These are phyloP conservation scores for Aspergillus indologenus DNA, from an alignment of 495 filamentous ascomycete species.

Conservation along the genomic window DNA sequence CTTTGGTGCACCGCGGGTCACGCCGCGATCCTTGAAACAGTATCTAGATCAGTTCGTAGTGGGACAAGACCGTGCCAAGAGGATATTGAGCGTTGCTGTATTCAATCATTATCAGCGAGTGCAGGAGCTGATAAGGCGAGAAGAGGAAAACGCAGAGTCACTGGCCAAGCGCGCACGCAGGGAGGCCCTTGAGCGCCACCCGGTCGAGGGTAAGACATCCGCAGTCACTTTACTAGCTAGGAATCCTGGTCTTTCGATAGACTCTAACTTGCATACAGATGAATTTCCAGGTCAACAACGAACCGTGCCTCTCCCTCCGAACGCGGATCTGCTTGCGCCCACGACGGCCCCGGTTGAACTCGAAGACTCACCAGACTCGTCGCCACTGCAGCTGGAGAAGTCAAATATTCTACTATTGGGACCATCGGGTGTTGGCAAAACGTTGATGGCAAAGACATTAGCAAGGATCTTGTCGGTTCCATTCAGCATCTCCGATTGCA, in stretches of 20 bases:
- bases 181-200: constrained; percentile 46
- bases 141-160: constrained; percentile 73
- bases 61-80: constrained; percentile 95
- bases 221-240: background rate
- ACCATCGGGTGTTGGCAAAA: constrained; percentile 95
- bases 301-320: constrained; percentile 42
- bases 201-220: constrained; percentile 52
- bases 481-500: constrained; percentile 97
- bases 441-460: constrained; percentile 84
- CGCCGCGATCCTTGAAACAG: constrained; percentile 79
- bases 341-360: constrained; percentile 35
- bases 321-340: constrained; percentile 26
- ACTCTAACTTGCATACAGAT: constrained; percentile 49
- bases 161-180: constrained; percentile 47
- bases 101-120: constrained; percentile 95
- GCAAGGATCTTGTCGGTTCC: constrained; percentile 83
- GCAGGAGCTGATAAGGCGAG: constrained; percentile 68
- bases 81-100: constrained; percentile 87
- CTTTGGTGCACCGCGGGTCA: constrained; percentile 68
- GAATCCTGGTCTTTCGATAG: constrained; percentile 1
- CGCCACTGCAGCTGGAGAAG: constrained; percentile 83
- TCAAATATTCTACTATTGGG: constrained; percentile 92
- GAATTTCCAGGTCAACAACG: constrained; percentile 75
- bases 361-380: constrained; percentile 52
- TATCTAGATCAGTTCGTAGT: constrained; percentile 96